Conservation (phyloP, 805 yeast species). For the Maudiozyma saulgeensis region DNA sequence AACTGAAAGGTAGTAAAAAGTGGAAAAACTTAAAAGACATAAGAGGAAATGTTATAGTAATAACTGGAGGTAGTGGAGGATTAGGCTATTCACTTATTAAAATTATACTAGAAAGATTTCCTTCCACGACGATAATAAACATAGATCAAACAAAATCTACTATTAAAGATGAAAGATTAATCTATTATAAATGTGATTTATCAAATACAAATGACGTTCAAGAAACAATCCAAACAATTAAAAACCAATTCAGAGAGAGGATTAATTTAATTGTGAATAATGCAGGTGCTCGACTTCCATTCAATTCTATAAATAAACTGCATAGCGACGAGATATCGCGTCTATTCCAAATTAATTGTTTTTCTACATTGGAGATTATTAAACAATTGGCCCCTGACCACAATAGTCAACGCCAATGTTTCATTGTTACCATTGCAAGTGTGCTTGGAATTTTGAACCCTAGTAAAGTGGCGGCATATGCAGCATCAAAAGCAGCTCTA, state of each 20-base stretch:
- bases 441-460: slow-evolving; percentile 76
- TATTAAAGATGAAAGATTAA: slow-evolving; percentile 23
- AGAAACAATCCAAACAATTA: slow-evolving; percentile 33
- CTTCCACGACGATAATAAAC: slow-evolving; percentile 21
- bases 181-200: slow-evolving; percentile 60
- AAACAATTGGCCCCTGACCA: slow-evolving; percentile 56
- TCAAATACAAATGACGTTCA: slow-evolving; percentile 35
- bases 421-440: slow-evolving; percentile 69
- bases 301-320: slow-evolving; percentile 40
- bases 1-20: slow-evolving; percentile 3
- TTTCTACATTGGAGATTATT: slow-evolving; percentile 56
- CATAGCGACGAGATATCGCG: slow-evolving; percentile 33
- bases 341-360: slow-evolving; percentile 54
- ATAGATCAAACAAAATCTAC: slow-evolving; percentile 10
- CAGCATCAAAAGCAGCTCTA: slow-evolving; percentile 79
- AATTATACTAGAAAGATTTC: slow-evolving; percentile 12
- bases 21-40: slow-evolving; percentile 7
- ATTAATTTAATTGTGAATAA: slow-evolving; percentile 69
- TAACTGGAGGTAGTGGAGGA: slow-evolving; percentile 35
- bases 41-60: slow-evolving; percentile 5
- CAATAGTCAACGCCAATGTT: slow-evolving; percentile 48
- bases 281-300: slow-evolving; percentile 64
- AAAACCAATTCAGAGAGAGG: slow-evolving; percentile 34
- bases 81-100: slow-evolving; percentile 26
- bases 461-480: slow-evolving; percentile 65